A percentile compares a stretch with the other conserved stretches of the same genome.
Conservation (phyloP, 495 filamentous ascomycete genomes). For the Penicillium cinerascens region DNA sequence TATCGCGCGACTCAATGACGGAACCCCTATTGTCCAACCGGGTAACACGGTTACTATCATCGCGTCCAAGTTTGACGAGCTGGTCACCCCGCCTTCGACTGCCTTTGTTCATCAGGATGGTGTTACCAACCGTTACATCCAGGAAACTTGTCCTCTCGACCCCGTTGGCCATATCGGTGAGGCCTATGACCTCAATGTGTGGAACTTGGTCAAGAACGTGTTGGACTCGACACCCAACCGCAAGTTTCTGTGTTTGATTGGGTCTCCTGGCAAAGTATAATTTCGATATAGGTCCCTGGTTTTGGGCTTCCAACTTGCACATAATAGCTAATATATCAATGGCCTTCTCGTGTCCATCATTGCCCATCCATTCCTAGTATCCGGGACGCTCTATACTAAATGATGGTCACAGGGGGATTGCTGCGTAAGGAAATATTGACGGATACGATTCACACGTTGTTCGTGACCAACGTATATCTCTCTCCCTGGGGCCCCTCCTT, state of each 20-base stretch:
- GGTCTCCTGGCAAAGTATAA: conserved; percentile 34
- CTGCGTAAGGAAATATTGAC: no score
- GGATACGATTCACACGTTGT: no score
- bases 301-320: not conserved
- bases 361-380: no score
- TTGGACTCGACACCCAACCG: conserved; percentile 36
- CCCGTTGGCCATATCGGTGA: conserved; percentile 51
- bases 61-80: conserved; percentile 44
- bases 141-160: conserved; percentile 46
- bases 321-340: conserved; percentile 3
- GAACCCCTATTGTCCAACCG: conserved; percentile 42
- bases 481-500: no score
- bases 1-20: conserved; percentile 39
- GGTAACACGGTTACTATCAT: conserved; percentile 50
- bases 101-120: conserved; percentile 44
- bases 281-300: no score
- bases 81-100: conserved; percentile 46
- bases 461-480: no score
- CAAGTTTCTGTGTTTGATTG: conserved; percentile 35
- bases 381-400: no score
- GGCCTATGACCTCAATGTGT: conserved; percentile 52
- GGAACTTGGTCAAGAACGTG: conserved; percentile 52
- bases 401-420: no score
- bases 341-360: not conserved
- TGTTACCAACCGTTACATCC: conserved; percentile 44